Conservation (phyloP, 345 rosid species). For the Tarenaya hassleriana region DNA sequence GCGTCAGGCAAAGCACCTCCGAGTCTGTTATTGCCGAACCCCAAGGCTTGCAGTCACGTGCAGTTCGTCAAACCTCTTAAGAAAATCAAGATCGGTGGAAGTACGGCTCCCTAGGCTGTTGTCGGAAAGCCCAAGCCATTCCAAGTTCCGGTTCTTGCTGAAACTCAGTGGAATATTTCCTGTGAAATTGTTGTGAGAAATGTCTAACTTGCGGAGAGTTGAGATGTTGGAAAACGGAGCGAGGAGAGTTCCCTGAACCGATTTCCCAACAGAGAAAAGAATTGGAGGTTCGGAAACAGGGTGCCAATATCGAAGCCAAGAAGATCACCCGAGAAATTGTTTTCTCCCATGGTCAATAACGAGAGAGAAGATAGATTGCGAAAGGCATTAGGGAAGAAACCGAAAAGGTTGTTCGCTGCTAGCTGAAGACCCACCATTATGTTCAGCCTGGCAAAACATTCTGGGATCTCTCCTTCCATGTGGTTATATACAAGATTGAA, state of each 20-base stretch:
- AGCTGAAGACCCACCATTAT: constrained; percentile 14
- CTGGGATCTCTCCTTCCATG: constrained; percentile 24
- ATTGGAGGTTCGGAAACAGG: constrained; percentile 21
- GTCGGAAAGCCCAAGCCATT: neutral
- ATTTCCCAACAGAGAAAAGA: neutral
- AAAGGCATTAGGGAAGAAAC: constrained; percentile 22
- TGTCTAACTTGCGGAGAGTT: constrained; percentile 16
- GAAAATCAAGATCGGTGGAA: neutral
- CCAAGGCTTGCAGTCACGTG: neutral
- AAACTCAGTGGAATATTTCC: constrained; percentile 9
- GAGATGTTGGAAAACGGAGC: constrained; percentile 22
- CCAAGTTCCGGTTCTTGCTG: constrained; percentile 15
- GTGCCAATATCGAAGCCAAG: constrained; percentile 20
- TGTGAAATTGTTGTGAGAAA: neutral
- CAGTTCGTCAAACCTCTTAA: neutral
- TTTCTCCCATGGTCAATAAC: neutral
- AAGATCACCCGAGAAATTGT: constrained; percentile 22
- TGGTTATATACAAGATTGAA: neutral
- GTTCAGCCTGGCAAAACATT: constrained; percentile 15
- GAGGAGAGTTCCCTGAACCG: constrained; percentile 19
- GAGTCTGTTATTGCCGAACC: neutral
- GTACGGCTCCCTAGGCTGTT: constrained; percentile 15
- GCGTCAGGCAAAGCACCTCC: constrained; percentile 26
- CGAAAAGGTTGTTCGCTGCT: constrained; percentile 17
- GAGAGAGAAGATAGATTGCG: constrained; percentile 22